phyloP scores from a whole-genome alignment of 257 asterid species.

The Solanum megistacrolobum region DNA sequence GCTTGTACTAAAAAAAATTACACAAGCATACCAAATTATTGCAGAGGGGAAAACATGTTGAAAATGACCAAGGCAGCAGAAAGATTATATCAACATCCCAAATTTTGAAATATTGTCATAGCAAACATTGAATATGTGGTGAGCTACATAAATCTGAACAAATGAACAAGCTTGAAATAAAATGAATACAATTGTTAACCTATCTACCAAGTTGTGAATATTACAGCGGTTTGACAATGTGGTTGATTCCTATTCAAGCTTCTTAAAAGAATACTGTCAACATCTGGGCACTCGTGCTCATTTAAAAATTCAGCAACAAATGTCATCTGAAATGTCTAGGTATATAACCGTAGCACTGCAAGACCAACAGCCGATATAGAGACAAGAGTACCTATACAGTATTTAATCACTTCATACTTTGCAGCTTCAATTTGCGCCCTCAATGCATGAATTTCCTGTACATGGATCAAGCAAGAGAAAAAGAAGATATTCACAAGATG shows the following conservation, averaged over 20 bases:
- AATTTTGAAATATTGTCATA: background rate
- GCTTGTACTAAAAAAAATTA: background rate
- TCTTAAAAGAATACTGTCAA: background rate
- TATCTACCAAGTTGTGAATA: background rate
- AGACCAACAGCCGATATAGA: slow-evolving; percentile 48
- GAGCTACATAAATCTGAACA: background rate
- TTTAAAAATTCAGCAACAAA: background rate
- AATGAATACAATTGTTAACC: background rate
- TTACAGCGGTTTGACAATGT: background rate
- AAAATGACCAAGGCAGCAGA: background rate
- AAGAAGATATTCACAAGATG: background rate
- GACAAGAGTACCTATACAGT: slow-evolving; percentile 49
- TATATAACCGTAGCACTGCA: slow-evolving; percentile 33
- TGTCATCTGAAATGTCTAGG: background rate
- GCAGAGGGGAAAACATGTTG: background rate
- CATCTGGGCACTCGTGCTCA: background rate
- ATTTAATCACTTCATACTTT: slow-evolving; percentile 48
- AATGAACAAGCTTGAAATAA: background rate
- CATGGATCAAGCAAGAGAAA: background rate
- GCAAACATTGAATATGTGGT: background rate
- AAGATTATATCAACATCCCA: background rate
- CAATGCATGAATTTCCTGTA: slow-evolving; percentile 45
- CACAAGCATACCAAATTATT: background rate
- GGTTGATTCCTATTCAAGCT: slow-evolving; percentile 1
- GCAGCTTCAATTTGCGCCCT: slow-evolving; percentile 54